Conservation (phyloP, 176 grass and related monocot genomes). For the Thalia dealbata region DNA sequence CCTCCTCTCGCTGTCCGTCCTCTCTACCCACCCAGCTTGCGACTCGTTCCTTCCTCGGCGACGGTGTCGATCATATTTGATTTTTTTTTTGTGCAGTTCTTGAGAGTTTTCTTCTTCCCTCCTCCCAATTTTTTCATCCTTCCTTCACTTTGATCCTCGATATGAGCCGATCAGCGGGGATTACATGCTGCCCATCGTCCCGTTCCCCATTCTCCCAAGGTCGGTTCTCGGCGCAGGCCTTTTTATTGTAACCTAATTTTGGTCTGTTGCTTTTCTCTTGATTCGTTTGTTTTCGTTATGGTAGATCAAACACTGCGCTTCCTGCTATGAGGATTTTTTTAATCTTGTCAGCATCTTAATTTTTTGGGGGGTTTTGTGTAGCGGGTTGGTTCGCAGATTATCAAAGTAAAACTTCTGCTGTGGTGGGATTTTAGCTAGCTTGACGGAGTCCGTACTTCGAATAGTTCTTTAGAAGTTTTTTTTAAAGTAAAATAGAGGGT, state of each 20-base stretch:
- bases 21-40: background rate
- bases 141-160: too few relatives aligned
- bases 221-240: background rate
- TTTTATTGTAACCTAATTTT: background rate
- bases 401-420: too few relatives aligned
- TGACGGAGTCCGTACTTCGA: too few relatives aligned
- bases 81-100: background rate
- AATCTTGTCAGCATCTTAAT: background rate
- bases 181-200: too few relatives aligned
- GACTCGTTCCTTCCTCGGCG: background rate
- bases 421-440: background rate
- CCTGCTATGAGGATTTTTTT: background rate
- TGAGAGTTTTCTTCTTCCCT: background rate
- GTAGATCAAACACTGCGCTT: background rate
- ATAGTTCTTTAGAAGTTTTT: too few relatives aligned
- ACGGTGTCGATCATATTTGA: background rate
- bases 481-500: background rate
- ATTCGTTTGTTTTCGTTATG: background rate
- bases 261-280: background rate
- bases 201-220: background rate
- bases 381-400: too few relatives aligned
- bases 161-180: too few relatives aligned
- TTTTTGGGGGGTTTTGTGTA: background rate
- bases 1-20: constrained; percentile 12
- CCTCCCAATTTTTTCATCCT: background rate